These are phyloP conservation scores for Forsythia viridissima DNA, from an alignment of 257 asterid species.

Conservation along the genomic window DNA sequence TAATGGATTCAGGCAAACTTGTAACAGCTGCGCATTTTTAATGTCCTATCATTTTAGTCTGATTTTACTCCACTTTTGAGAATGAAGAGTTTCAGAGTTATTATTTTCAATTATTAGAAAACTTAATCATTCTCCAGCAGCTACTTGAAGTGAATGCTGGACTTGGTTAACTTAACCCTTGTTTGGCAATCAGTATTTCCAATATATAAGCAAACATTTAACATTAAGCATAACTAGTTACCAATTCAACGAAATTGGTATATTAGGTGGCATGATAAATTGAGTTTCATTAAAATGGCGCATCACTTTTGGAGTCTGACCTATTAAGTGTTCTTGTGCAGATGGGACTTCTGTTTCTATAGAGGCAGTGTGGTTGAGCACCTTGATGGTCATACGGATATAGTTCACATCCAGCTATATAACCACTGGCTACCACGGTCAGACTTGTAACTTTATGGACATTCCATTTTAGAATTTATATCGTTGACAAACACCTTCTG, in stretches of 20 bases:
- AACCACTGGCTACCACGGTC: constrained; percentile 93
- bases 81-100: not conserved
- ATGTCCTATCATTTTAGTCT: too few relatives aligned
- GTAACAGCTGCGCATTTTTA: too few relatives aligned
- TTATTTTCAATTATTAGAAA: not conserved
- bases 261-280: not conserved
- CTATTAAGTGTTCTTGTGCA: constrained; percentile 33
- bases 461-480: constrained; percentile 1
- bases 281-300: constrained; percentile 2
- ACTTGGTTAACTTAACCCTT: not conserved
- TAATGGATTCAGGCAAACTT: not conserved
- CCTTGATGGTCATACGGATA: constrained; percentile 88
- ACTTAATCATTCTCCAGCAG: not conserved
- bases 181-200: not conserved
- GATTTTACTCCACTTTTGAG: not conserved
- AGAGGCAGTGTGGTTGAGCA: constrained; percentile 84
- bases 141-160: not conserved
- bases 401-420: constrained; percentile 67
- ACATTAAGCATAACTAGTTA: not conserved
- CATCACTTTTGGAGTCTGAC: constrained; percentile 4
- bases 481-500: constrained; percentile 18
- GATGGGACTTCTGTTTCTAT: constrained; percentile 88
- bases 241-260: not conserved
- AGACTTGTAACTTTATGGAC: constrained; percentile 24
- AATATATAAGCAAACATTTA: not conserved